phyloP scores from a whole-genome alignment of 2,329 filamentous ascomycete genomes.

The Pseudogymnoascus sp. region DNA sequence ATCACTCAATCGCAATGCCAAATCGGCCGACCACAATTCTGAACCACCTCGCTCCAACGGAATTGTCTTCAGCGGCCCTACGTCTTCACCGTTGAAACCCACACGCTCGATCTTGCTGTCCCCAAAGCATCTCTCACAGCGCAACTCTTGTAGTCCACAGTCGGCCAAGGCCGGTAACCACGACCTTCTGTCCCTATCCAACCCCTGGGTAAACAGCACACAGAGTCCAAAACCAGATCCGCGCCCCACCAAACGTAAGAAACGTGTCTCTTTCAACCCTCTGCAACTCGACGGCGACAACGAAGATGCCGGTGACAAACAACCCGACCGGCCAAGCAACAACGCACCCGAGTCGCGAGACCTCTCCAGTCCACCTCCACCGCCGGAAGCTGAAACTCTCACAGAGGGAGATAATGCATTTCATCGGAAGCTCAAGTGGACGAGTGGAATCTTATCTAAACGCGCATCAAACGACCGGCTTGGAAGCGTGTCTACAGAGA shows the following conservation, averaged over 20 bases:
- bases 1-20: not conserved
- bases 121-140: not conserved
- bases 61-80: not conserved
- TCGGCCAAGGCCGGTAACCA: not conserved
- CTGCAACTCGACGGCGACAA: slow-evolving; percentile 2
- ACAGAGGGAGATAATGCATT: not conserved
- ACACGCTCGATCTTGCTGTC: not conserved
- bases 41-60: not conserved
- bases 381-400: not conserved
- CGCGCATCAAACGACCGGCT: not conserved
- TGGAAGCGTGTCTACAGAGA: not conserved
- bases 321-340: not conserved
- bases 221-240: not conserved
- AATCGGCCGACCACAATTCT: not conserved
- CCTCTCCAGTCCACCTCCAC: not conserved
- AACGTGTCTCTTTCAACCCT: slow-evolving; percentile 25
- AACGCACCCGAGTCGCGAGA: not conserved
- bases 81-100: not conserved
- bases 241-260: slow-evolving; percentile 14
- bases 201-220: not conserved
- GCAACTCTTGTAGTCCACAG: not conserved
- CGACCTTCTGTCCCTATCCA: not conserved
- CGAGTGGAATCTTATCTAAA: not conserved
- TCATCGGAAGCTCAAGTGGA: not conserved
- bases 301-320: not conserved